These are phyloP conservation scores for Odontarrhena argentea DNA, from an alignment of 345 rosid species.

Conservation along the genomic window DNA sequence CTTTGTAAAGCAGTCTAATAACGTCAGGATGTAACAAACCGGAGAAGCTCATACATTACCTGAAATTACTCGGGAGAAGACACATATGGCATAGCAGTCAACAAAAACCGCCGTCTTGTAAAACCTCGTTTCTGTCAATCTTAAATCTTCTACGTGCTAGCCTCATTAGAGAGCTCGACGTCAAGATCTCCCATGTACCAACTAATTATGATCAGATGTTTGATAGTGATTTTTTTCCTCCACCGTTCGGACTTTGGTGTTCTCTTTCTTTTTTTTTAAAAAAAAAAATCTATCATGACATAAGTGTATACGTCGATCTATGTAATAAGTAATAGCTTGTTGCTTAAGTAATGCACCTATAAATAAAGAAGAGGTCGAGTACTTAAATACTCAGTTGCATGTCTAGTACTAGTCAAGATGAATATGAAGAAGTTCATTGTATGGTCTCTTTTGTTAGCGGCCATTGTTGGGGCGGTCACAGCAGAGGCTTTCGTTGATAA, in stretches of 20 bases:
- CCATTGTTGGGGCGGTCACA: conserved; percentile 22
- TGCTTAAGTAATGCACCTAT: conserved; percentile 27
- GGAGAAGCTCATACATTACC: no score
- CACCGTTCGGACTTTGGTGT: not conserved
- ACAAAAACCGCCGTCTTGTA: no score
- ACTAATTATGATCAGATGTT: not conserved
- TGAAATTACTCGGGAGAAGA: no score
- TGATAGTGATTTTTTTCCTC: not conserved
- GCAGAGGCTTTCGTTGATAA: conserved; percentile 30
- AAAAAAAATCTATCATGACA: not conserved
- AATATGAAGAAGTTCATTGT: conserved; percentile 24
- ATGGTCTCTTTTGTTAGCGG: conserved; percentile 38
- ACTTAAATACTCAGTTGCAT: not conserved
- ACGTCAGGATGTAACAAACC: no score
- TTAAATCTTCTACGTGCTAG: no score
- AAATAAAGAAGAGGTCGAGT: conserved; percentile 3
- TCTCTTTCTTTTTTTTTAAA: not conserved
- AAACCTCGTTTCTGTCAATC: no score
- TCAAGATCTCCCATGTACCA: not conserved
- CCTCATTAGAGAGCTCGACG: no score
- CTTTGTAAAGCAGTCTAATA: no score
- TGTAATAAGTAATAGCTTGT: conserved; percentile 1
- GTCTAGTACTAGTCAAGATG: conserved; percentile 13
- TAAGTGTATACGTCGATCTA: not conserved
- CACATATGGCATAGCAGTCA: no score